Evolutionary conservation across 352 stramenopile genomes (phyloP).

Genomic region (Phytopythium vexans): DNA sequence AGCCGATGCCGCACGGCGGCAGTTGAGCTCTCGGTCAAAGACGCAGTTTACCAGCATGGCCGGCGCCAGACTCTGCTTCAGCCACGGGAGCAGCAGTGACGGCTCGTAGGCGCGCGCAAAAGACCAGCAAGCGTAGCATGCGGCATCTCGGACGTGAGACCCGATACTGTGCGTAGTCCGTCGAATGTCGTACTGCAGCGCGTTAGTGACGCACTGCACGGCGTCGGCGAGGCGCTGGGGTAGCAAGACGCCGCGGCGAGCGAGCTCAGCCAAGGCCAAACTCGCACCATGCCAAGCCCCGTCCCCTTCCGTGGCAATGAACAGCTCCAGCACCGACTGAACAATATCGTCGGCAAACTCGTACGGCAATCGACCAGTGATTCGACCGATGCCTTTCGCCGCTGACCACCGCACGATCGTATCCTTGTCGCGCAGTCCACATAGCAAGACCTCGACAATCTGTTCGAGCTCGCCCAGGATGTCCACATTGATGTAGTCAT

Average conservation of each 20-base stretch:
- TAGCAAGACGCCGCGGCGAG: constrained; percentile 93
- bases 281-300: constrained; percentile 97
- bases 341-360: constrained; percentile 97
- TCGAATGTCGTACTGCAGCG: constrained; percentile 94
- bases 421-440: constrained; percentile 90
- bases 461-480: constrained; percentile 97
- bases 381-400: constrained; percentile 97
- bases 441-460: constrained; percentile 92
- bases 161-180: constrained; percentile 95
- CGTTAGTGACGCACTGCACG: constrained; percentile 90
- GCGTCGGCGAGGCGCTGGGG: constrained; percentile 90
- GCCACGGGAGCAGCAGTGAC: constrained; percentile 85
- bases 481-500: constrained; percentile 52
- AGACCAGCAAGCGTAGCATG: constrained; percentile 98
- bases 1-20: constrained; percentile 95
- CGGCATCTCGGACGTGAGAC: constrained; percentile 96
- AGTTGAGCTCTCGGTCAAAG: constrained; percentile 99
- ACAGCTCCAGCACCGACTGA: constrained; percentile 93
- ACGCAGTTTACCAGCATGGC: constrained; percentile 94
- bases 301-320: constrained; percentile 91
- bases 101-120: constrained; percentile 95
- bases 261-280: constrained; percentile 95
- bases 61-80: constrained; percentile 84
- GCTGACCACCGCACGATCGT: constrained; percentile 98
- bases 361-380: constrained; percentile 93